Conservation (phyloP, 176 grass and related monocot genomes). For the Thinopyrum elongatum region DNA sequence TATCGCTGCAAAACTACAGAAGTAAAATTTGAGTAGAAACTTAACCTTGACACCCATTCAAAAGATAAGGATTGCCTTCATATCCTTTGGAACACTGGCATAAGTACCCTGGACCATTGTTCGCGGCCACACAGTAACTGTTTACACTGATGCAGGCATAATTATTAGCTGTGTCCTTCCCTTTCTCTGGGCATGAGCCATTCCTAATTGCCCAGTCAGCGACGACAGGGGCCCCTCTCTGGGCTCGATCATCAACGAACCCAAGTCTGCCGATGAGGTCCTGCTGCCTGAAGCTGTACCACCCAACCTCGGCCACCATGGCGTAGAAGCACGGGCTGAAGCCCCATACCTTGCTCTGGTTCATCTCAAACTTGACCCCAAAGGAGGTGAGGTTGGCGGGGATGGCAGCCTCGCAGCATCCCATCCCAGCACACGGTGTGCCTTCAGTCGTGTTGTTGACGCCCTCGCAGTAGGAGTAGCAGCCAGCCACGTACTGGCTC, state of each 20-base stretch:
- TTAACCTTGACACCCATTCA: neutral
- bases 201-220: constrained; percentile 10
- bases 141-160: constrained; percentile 8
- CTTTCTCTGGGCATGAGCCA: neutral
- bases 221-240: neutral
- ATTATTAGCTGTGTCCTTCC: neutral
- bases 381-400: neutral
- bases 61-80: constrained; percentile 5
- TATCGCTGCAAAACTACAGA: neutral
- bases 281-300: constrained; percentile 4
- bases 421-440: neutral
- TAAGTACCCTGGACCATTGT: constrained; percentile 6
- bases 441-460: neutral
- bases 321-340: constrained; percentile 20
- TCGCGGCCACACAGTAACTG: neutral
- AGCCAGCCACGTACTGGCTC: neutral
- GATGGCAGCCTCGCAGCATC: neutral
- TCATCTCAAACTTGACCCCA: neutral
- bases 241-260: neutral
- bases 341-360: neutral
- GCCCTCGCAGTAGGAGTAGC: constrained; percentile 3
- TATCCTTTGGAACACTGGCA: constrained; percentile 29
- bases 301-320: neutral
- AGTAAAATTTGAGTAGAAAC: neutral
- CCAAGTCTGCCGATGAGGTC: neutral